These are phyloP conservation scores for Rosa lucieae DNA, from an alignment of 306 rosid genomes.

Conservation along the genomic window DNA sequence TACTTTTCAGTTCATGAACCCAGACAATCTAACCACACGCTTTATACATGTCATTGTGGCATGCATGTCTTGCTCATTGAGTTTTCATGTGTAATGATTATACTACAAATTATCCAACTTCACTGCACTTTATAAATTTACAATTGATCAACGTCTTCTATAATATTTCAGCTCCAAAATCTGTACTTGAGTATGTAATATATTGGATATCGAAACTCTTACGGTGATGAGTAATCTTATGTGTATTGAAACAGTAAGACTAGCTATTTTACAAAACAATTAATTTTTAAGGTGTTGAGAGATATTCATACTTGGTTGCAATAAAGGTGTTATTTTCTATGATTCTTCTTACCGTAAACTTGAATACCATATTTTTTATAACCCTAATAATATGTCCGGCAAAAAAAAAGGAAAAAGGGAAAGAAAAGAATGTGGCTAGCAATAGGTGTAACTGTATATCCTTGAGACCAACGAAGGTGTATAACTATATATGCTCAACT, in stretches of 20 bases:
- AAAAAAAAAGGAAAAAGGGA: background rate
- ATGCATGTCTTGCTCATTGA: background rate
- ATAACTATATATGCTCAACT: background rate
- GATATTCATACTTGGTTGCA: too few relatives aligned
- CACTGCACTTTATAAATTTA: too few relatives aligned
- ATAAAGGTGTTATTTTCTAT: background rate
- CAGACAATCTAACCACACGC: background rate
- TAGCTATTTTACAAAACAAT: background rate
- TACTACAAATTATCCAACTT: too few relatives aligned
- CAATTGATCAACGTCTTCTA: too few relatives aligned
- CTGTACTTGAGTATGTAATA: too few relatives aligned
- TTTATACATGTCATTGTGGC: background rate
- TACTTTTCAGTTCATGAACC: constrained; percentile 20
- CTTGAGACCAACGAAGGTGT: too few relatives aligned
- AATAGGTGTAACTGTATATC: background rate
- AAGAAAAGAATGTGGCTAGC: background rate
- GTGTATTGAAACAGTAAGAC: background rate
- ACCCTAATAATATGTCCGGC: background rate
- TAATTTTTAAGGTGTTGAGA: background rate
- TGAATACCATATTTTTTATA: background rate
- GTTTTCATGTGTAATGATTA: background rate
- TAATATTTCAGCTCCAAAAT: too few relatives aligned
- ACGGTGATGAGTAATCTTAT: too few relatives aligned
- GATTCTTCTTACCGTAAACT: background rate
- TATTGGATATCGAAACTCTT: too few relatives aligned